Conservation (phyloP, 345 rosid genomes). For the Citrus glauca region DNA sequence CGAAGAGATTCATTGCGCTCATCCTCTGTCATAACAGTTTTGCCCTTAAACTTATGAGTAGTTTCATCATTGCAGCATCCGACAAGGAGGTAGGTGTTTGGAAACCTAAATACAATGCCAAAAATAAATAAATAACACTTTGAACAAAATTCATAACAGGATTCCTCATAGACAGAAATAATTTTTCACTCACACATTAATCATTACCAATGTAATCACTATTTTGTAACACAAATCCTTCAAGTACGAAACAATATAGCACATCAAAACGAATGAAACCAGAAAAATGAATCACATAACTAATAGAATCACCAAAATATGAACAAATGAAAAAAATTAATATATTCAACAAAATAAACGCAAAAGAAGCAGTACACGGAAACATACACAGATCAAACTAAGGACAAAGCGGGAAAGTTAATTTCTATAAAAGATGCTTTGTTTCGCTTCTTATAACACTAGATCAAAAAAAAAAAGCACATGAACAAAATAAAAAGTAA, state of each 20-base stretch:
- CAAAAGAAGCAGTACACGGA: neutral
- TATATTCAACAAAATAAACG: neutral
- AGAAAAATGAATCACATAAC: neutral
- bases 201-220: neutral
- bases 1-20: constrained; percentile 95
- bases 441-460: neutral
- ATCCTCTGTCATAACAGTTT: constrained; percentile 78
- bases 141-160: neutral
- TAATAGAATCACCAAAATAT: neutral
- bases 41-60: constrained; percentile 83
- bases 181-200: neutral
- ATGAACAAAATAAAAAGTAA: neutral
- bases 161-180: neutral
- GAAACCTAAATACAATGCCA: constrained; percentile 45
- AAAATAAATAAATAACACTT: neutral
- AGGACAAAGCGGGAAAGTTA: neutral
- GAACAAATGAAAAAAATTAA: neutral
- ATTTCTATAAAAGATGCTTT: neutral
- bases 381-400: neutral
- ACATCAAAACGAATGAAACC: neutral
- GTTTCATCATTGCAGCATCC: constrained; percentile 90
- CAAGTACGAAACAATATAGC: too few species aligned
- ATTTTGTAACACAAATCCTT: neutral
- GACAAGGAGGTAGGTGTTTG: constrained; percentile 72
- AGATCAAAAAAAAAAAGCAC: neutral